Evolutionary conservation across 2,329 filamentous ascomycete genomes (phyloP).

Genomic region (Fusarium multiceps): DNA sequence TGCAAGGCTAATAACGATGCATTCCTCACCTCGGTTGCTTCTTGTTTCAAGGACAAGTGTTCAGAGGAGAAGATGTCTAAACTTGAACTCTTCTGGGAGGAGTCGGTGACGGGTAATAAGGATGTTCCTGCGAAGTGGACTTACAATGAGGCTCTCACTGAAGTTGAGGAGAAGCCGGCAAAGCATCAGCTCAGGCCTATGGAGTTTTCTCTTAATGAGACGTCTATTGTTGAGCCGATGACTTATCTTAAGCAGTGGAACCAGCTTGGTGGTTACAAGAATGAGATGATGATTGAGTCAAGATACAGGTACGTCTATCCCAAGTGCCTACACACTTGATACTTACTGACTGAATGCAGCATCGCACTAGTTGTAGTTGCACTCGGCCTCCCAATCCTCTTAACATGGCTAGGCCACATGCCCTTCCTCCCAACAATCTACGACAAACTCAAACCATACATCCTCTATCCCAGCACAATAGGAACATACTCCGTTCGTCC

Average conservation of each 20-base stretch:
- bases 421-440: conserved; percentile 8
- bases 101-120: conserved; percentile 1
- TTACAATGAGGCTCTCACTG: neutral
- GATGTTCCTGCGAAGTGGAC: conserved; percentile 11
- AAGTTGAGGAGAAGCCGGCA: neutral
- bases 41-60: neutral
- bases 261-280: conserved; percentile 1
- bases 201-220: conserved; percentile 6
- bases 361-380: conserved; percentile 3
- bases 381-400: conserved; percentile 5
- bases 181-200: neutral
- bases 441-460: conserved; percentile 19
- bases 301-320: neutral
- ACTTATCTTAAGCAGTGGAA: conserved; percentile 8
- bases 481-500: conserved; percentile 17
- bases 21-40: conserved; percentile 11
- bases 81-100: conserved; percentile 11
- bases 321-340: fast-evolving
- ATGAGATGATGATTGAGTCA: conserved; percentile 15
- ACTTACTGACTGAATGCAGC: neutral
- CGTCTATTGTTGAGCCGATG: neutral
- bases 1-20: conserved; percentile 8
- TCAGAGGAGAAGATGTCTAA: neutral
- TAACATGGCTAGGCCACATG: conserved; percentile 9
- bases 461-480: conserved; percentile 19